Evolutionary conservation across 2,329 filamentous ascomycete species (phyloP), one percentile per base, ranked within the genome.

Genomic region (Aspergillus fumigatus): DNA sequence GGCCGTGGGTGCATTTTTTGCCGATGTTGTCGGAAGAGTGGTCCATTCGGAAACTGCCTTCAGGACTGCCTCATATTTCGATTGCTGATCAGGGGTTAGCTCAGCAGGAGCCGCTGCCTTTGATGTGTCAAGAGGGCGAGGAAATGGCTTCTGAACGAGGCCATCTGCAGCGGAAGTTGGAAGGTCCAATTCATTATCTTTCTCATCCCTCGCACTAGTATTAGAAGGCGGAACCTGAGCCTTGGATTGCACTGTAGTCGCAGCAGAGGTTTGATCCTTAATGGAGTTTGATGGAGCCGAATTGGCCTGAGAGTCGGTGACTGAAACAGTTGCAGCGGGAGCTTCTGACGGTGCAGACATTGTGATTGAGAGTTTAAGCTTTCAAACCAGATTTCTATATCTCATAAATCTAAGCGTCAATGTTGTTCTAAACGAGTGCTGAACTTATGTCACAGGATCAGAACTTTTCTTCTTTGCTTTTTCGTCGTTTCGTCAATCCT

Each of bases 11-110:
- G 83, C 77, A 54, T 78, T 79, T 60, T 84, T 87, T 53, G 83
- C 82, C 6, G 81, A 80, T 21, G 85, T 84, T 43, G 83, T 84
- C 35, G 85, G 85, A 26, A 96, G 76, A 9, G 86, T 84, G 11
- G 82, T 84, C 88, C 92, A 95, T 65, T 78, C 77, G 62, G 83
- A 86, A 48, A 86, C 90, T 53, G 83, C 82, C 49, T 83, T 80
- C 48, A 97, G 83, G 51, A 97, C 81, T 61, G 84, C 79, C 47
- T 87, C 83, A 77, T 97, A 97, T 77, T 96, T 97, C 63, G 81
- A 72, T 70, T 89, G 77, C 75, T 97, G 90, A 38, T 96, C 91
- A 9, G 83, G 69, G 10, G 87, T 92, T 65, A 97, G 83, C 56
- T 81, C 73, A 5, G 84, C 73, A 9, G 80, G 79, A 5, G 83